Conservation (phyloP, 345 rosid species). For the Viola odorata region DNA sequence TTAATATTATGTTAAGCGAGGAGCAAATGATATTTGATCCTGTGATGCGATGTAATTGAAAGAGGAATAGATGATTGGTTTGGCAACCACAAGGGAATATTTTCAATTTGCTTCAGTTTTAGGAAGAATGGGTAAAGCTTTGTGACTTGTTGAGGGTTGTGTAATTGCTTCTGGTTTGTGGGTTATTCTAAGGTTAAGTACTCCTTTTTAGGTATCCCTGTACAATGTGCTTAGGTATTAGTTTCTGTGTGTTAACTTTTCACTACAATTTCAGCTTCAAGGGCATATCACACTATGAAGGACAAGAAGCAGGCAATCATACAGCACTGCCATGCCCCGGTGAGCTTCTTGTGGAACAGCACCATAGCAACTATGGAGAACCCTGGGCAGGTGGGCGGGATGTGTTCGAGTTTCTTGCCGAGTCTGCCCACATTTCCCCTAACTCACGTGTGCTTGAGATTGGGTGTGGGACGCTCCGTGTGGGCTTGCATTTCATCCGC, state of each 20-base stretch:
- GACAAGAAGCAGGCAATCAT: constrained; percentile 45
- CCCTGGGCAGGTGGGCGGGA: constrained; percentile 98
- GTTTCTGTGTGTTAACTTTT: not conserved
- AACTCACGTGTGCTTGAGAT: constrained; percentile 72
- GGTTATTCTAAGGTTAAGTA: not conserved
- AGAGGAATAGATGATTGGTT: too few species aligned
- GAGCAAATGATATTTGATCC: too few species aligned
- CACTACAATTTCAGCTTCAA: constrained; percentile 49
- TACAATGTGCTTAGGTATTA: not conserved
- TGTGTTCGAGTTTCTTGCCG: constrained; percentile 86
- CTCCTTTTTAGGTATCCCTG: not conserved
- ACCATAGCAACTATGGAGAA: constrained; percentile 94
- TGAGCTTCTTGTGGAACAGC: constrained; percentile 87
- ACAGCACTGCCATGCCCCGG: constrained; percentile 86
- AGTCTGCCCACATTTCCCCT: constrained; percentile 42
- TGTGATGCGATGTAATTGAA: too few species aligned
- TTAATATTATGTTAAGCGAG: too few species aligned
- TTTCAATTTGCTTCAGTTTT: not conserved
- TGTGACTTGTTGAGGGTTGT: not conserved
- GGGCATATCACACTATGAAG: constrained; percentile 84
- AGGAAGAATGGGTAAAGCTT: not conserved
- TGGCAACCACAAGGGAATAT: not conserved
- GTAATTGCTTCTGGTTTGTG: not conserved
- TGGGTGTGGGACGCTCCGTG: constrained; percentile 95
- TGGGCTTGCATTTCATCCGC: constrained; percentile 86